Conservation (phyloP, 73 alveolate species). For the Blepharisma stoltei region DNA sequence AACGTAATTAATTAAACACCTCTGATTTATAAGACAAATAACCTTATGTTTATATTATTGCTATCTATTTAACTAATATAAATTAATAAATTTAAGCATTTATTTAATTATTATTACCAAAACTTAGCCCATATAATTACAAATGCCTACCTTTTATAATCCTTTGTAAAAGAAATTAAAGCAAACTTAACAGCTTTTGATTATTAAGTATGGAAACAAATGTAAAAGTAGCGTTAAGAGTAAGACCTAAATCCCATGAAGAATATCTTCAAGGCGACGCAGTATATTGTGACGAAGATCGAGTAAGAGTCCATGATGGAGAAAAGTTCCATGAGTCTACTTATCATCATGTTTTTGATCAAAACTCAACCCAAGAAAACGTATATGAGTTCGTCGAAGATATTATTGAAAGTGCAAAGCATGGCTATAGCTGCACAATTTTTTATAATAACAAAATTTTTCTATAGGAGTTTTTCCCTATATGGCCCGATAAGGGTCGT, state of each 20-base stretch:
- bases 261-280: neutral
- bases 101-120: neutral
- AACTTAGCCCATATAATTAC: neutral
- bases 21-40: no score
- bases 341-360: neutral
- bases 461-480: no score
- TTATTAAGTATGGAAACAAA: neutral
- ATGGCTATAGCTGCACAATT: neutral
- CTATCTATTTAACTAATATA: no score
- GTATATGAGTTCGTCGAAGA: neutral
- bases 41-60: no score
- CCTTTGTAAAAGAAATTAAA: neutral
- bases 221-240: conserved; percentile 14
- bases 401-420: neutral
- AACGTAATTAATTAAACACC: no score
- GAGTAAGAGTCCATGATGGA: neutral
- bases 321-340: conserved; percentile 5
- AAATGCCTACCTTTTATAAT: neutral
- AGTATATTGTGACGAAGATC: neutral
- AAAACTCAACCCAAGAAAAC: conserved; percentile 5
- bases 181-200: no score
- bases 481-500: no score
- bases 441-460: no score
- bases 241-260: conserved; percentile 2
- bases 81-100: neutral